Evolutionary conservation across 2,329 filamentous ascomycete species (phyloP).

Genomic region (Colletotrichum orbiculare): DNA sequence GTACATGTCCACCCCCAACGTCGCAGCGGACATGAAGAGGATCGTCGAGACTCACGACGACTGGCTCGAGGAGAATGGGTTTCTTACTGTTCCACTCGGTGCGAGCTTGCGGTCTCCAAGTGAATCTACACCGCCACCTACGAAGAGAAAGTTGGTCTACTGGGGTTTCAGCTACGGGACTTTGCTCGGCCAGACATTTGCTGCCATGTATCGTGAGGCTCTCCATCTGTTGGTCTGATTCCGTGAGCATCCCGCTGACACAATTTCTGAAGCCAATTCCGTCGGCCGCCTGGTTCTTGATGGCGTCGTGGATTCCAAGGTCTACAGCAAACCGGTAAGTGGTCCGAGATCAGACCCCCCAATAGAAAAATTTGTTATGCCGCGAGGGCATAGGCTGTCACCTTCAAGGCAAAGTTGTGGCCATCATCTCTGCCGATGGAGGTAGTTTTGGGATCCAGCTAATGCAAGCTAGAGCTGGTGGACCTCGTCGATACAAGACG

Average conservation of each 20-base stretch:
- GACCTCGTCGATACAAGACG: constrained; percentile 53
- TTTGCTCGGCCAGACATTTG: constrained; percentile 49
- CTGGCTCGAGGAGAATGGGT: constrained; percentile 30
- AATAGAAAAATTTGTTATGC: too few species aligned
- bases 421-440: too few species aligned
- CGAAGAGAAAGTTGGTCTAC: constrained; percentile 44
- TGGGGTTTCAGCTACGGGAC: constrained; percentile 53
- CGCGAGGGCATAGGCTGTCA: too few species aligned
- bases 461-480: constrained; percentile 38
- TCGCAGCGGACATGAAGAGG: constrained; percentile 39
- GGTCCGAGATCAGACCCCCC: not conserved
- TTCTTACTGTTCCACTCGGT: constrained; percentile 18
- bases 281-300: constrained; percentile 48
- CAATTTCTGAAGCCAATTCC: constrained; percentile 18
- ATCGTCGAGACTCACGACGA: constrained; percentile 33
- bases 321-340: constrained; percentile 48
- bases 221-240: not conserved
- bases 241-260: constrained; percentile 3
- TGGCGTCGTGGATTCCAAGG: constrained; percentile 43
- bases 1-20: constrained; percentile 38
- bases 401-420: too few species aligned
- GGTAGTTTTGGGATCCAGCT: not conserved
- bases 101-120: constrained; percentile 7
- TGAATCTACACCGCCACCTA: constrained; percentile 18
- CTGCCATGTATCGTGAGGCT: constrained; percentile 48